Base-by-base conservation (phyloP, 2,329 filamentous ascomycete species). In the Fusarium luffae region DNA sequence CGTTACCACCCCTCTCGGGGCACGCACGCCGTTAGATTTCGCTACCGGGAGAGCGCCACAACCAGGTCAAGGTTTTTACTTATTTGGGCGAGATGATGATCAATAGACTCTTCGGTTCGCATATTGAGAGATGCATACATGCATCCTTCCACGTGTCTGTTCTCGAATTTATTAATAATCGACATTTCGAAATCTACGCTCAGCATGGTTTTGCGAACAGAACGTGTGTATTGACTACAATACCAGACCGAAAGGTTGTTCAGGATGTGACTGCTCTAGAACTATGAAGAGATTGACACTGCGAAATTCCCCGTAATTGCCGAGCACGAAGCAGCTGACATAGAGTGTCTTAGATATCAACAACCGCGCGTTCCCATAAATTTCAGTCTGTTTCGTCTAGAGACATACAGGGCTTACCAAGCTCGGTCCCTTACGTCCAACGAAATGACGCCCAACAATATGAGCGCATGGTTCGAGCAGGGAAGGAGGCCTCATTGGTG, bases 21-120 rank as follows among this genome's bases (percentile, higher is more conserved):
- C 41, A 34, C 37, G 11, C 47, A 25, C 49, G 32, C 58, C 67
- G 66, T 70, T 70, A 54, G 63, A 66, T 61, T 66, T 50, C 34
- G 54, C 59, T 66, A 65, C 67, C 50, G 62, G 62, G 46, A 69
- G 44, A 54, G 52, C 63, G 68, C 68, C 68, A 70, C 66, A 54
- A 56, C 54, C 46, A 68, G 54, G 67, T 56, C 67, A 59, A 67
- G 62, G 62, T 63, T 63, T 42, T 51, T 23, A 54, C 61, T 49
- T 41, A 27, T 37, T 59, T 34, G 62, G 62, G 54, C 40, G 52
- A 34, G 14, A 57, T 50, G 41, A 63, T 63, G 43, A 70, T 70
- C 58, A 54, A 49, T 48, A 48, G 56, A 25, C 63, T 52, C 55
- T 43, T 37, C 28, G 14, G 27, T 49, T 49, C 50, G 13, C 48